These are phyloP conservation scores for Ceratocystis alfenasii DNA, from an alignment of 2,329 filamentous ascomycete species.

Conservation along the genomic window DNA sequence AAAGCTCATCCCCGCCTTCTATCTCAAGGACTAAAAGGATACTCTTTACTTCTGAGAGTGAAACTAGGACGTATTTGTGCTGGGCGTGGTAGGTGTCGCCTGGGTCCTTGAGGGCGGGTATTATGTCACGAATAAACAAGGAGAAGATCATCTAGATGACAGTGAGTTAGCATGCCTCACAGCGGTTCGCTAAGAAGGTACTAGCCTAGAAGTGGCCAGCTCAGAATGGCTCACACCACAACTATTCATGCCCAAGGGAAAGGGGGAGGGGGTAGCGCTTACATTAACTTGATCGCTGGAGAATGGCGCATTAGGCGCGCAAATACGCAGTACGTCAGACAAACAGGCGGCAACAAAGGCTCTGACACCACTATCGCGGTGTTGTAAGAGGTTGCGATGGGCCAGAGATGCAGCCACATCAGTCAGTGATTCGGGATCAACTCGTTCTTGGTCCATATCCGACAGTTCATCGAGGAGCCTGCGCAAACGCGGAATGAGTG, in stretches of 20 bases:
- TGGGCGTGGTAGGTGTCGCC: constrained; percentile 84
- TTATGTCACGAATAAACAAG: constrained; percentile 69
- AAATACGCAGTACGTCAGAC: constrained; percentile 84
- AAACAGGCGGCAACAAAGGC: constrained; percentile 81
- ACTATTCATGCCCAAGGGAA: too few relatives aligned
- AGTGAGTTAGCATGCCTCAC: constrained; percentile 24
- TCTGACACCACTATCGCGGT: constrained; percentile 88
- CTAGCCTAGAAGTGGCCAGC: too few relatives aligned
- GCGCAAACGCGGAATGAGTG: constrained; percentile 71
- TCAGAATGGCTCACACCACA: neutral
- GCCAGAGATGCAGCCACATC: constrained; percentile 77
- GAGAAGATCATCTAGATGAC: constrained; percentile 71
- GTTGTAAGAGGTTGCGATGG: constrained; percentile 66
- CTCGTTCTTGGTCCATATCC: constrained; percentile 76
- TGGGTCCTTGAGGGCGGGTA: constrained; percentile 76
- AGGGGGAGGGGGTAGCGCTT: constrained; percentile 25
- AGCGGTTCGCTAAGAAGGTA: too few relatives aligned
- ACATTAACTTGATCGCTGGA: constrained; percentile 84
- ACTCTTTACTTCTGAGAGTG: constrained; percentile 85
- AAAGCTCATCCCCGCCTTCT: constrained; percentile 65
- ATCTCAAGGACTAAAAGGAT: constrained; percentile 85
- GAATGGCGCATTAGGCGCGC: constrained; percentile 90
- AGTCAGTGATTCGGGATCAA: constrained; percentile 69
- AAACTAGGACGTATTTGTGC: constrained; percentile 81
- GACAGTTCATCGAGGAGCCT: constrained; percentile 69